Percentiles rank a stretch among this genome's conserved stretches.
These are phyloP conservation scores for Eucalyptus regnans DNA, from an alignment of 345 rosid genomes.

Conservation along the genomic window DNA sequence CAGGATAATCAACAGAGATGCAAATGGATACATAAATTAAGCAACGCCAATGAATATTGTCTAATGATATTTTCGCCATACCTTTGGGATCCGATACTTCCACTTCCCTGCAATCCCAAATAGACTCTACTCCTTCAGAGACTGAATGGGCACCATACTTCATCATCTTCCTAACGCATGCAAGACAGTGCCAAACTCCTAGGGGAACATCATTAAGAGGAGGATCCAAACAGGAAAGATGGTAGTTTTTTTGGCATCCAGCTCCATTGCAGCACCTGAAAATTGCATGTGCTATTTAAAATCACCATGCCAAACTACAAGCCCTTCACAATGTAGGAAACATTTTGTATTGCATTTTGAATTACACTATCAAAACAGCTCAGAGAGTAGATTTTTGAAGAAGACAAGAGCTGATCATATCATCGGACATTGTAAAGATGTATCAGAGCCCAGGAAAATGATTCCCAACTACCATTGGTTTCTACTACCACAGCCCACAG, in stretches of 20 bases:
- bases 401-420: background rate
- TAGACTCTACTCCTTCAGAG: slow-evolving; percentile 39
- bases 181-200: slow-evolving; percentile 40
- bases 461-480: background rate
- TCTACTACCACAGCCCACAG: background rate
- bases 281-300: background rate
- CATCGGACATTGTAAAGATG: background rate
- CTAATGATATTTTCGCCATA: background rate
- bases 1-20: background rate
- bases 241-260: slow-evolving; percentile 34
- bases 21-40: background rate
- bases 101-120: slow-evolving; percentile 33
- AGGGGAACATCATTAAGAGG: slow-evolving; percentile 18
- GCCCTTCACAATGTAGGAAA: background rate
- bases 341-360: background rate
- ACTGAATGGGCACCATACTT: slow-evolving; percentile 24
- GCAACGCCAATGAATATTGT: background rate
- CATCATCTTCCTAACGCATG: slow-evolving; percentile 32
- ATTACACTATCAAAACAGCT: background rate
- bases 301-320: background rate
- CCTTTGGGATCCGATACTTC: slow-evolving; percentile 17
- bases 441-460: background rate
- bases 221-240: slow-evolving; percentile 36
- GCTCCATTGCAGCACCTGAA: slow-evolving; percentile 39
- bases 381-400: background rate